These are phyloP conservation scores for Prunus davidiana DNA, from an alignment of 306 rosid species.

Conservation along the genomic window DNA sequence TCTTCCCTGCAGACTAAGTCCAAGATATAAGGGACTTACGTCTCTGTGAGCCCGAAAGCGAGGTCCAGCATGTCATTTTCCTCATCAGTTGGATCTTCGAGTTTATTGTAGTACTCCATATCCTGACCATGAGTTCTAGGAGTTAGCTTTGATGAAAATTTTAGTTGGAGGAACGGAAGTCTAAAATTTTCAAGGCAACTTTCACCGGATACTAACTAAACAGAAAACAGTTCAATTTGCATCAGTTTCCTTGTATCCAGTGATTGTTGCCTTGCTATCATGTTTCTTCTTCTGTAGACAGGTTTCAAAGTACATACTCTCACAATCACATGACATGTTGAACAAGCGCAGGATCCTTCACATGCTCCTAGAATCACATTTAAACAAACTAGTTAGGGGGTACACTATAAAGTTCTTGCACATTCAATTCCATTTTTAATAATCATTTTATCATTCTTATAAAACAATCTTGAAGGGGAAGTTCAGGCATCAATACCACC, in stretches of 20 bases:
- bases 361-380: constrained; percentile 68
- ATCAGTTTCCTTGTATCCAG: neutral
- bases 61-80: constrained; percentile 95
- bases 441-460: neutral
- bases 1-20: neutral
- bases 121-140: constrained; percentile 47
- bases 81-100: constrained; percentile 88
- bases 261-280: neutral
- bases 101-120: constrained; percentile 64
- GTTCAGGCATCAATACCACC: neutral
- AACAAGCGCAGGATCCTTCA: constrained; percentile 77
- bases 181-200: neutral
- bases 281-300: neutral
- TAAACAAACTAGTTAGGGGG: neutral
- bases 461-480: neutral
- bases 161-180: neutral
- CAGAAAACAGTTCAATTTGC: neutral
- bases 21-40: constrained; percentile 38
- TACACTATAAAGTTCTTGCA: neutral
- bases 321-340: constrained; percentile 75
- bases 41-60: constrained; percentile 78
- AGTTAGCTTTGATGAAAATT: constrained; percentile 7
- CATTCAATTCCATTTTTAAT: neutral
- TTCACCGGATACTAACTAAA: neutral
- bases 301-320: constrained; percentile 41